Evolutionary conservation across 2,329 filamentous ascomycete species (phyloP), one percentile per base, ranked within the genome.

Genomic region (Cercospora sp.): DNA sequence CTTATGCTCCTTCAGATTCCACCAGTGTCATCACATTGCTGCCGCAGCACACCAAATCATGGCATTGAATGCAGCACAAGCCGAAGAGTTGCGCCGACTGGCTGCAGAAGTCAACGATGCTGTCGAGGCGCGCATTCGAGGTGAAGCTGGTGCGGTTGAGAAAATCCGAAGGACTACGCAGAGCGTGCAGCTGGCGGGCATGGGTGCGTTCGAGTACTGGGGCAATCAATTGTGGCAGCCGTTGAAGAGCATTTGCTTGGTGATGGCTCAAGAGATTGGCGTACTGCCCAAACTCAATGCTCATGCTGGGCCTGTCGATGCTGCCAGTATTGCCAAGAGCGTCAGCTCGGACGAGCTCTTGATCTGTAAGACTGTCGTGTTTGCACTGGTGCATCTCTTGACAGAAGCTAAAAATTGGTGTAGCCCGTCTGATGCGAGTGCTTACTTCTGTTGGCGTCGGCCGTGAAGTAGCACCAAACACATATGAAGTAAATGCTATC

Each of bases 391-490:
- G 16, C 48, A 26, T 13, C 20, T n/a, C 16, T 16, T 13, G 10
- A 30, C 13, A 55, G 26, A 30, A 18, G 65, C 65, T 67, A 36
- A 67, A 5, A 2, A 5, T 48, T 8, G 1, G 12, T 16, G 12
- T 42, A 67, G 65, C 65, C 26, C 65, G 65, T 57, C 28, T 67
- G n/a, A 67, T 67, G 65, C 65, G 65, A 59, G 65, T 67, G 26
- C 40, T 67, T 42, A 67, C 65, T 45, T 57, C 60, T 16, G 60
- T 57, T 3, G 65, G 65, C 30, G 48, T 67, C 18, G 65, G 60
- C 26, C 48, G 48, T 9, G 65, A 67, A 33, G 51, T 45, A 30
- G 60, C 48, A 26, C 36, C 51, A n/a, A 64, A 67, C 30, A 67
- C 65, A 4, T 67, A 67, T 51, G 28, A 30, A 36, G 23, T 48